Evolutionary conservation across 2,329 filamentous ascomycete genomes (phyloP).

Genomic region (Talaromyces atroroseus): DNA sequence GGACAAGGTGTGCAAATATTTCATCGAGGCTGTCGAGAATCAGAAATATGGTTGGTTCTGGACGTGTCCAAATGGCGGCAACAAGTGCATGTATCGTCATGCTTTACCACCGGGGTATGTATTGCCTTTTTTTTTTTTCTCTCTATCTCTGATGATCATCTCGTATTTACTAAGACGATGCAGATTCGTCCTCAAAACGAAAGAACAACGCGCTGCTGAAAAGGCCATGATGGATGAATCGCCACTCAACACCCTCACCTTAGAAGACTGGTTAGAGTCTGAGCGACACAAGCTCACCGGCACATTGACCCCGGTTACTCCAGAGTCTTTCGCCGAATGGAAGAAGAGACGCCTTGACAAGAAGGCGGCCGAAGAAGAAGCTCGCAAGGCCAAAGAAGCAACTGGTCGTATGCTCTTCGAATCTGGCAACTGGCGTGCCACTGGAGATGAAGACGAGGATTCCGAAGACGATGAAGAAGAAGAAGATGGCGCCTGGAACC

Average conservation of each 20-base stretch:
- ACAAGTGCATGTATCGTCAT: conserved; percentile 99
- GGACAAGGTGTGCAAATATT: conserved; percentile 98
- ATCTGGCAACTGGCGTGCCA: conserved; percentile 78
- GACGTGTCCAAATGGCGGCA: conserved; percentile 90
- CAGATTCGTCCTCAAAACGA: conserved; percentile 95
- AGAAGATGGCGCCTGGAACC: conserved; percentile 62
- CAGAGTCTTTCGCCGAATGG: conserved; percentile 91
- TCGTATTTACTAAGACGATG: not conserved
- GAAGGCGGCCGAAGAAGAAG: conserved; percentile 91
- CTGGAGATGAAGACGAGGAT: conserved; percentile 52
- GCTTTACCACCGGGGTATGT: conserved; percentile 87
- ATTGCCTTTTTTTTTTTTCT: conserved; percentile 8
- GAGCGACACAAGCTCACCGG: conserved; percentile 94
- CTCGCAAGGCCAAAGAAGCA: conserved; percentile 85
- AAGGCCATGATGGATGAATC: conserved; percentile 96
- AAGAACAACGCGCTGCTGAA: conserved; percentile 90
- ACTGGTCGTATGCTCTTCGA: conserved; percentile 95
- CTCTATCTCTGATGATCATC: conserved; percentile 5
- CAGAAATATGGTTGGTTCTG: conserved; percentile 99
- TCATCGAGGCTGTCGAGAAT: conserved; percentile 95
- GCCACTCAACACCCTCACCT: conserved; percentile 84
- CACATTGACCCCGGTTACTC: conserved; percentile 85
- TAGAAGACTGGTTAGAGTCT: conserved; percentile 95
- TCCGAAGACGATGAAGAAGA: conserved; percentile 44
- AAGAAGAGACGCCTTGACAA: conserved; percentile 92